Evolutionary conservation across 1,284 basidiomycete genomes (phyloP).

Genomic region (Cutaneotrichosporon spelunceum): DNA sequence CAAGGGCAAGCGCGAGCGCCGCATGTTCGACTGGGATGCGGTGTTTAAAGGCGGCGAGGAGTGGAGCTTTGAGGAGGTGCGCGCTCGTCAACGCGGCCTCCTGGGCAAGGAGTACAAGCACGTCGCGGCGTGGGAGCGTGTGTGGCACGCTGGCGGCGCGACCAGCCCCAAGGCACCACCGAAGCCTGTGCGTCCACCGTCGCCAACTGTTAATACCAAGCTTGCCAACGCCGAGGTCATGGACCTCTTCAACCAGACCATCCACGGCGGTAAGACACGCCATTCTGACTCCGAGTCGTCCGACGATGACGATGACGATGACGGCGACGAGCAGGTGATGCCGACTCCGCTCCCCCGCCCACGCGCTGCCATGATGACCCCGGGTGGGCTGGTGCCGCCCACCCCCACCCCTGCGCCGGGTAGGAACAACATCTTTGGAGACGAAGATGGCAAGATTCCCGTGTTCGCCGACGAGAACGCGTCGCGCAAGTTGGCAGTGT

Average conservation of each 20-base stretch:
- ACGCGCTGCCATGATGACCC: slow-evolving; percentile 34
- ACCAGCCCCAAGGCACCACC: slow-evolving; percentile 38
- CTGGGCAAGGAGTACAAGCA: slow-evolving; percentile 45
- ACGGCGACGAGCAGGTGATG: slow-evolving; percentile 32
- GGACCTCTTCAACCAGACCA: slow-evolving; percentile 83
- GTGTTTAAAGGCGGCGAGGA: slow-evolving; percentile 50
- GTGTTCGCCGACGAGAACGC: slow-evolving; percentile 34
- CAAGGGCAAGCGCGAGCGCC: slow-evolving; percentile 45
- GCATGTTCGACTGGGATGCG: slow-evolving; percentile 51
- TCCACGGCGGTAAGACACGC: slow-evolving; percentile 52
- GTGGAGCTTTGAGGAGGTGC: slow-evolving; percentile 52
- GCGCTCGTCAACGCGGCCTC: slow-evolving; percentile 48
- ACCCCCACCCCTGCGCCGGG: slow-evolving; percentile 48
- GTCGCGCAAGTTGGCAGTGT: slow-evolving; percentile 3
- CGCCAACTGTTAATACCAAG: slow-evolving; percentile 77
- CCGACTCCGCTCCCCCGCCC: slow-evolving; percentile 44
- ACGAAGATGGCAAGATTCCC: slow-evolving; percentile 8
- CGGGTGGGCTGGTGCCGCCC: slow-evolving; percentile 44
- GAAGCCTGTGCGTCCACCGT: slow-evolving; percentile 55
- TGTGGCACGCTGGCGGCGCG: slow-evolving; percentile 48
- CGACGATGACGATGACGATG: slow-evolving; percentile 52
- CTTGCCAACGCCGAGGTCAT: slow-evolving; percentile 89
- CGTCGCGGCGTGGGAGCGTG: slow-evolving; percentile 45
- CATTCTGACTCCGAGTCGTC: slow-evolving; percentile 31
- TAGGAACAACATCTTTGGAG: slow-evolving; percentile 16